These are phyloP conservation scores for Fusarium euwallaceae DNA, from an alignment of 2,329 filamentous ascomycete species.

Conservation along the genomic window DNA sequence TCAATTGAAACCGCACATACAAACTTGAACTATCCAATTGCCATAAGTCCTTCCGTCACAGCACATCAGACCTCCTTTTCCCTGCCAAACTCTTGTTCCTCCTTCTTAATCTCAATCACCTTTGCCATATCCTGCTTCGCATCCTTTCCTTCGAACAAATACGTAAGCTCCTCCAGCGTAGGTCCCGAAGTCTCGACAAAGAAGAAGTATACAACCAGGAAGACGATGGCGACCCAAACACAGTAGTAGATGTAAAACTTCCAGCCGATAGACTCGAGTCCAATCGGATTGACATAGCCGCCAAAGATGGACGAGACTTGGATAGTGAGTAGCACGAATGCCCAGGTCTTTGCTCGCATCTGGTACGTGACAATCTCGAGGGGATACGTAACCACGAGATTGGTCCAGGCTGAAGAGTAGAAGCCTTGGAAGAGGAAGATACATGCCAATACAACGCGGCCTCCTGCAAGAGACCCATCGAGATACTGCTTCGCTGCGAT, in stretches of 20 bases:
- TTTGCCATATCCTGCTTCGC: constrained; percentile 33
- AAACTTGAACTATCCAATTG: not conserved
- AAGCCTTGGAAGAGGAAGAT: constrained; percentile 59
- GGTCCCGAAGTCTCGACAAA: constrained; percentile 55
- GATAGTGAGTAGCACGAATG: constrained; percentile 56
- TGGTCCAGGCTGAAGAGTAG: constrained; percentile 60
- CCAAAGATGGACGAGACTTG: constrained; percentile 55
- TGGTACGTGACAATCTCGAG: constrained; percentile 57
- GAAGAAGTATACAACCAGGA: constrained; percentile 56
- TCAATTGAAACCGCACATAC: not conserved
- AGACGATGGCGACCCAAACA: constrained; percentile 54
- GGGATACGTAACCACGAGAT: constrained; percentile 58
- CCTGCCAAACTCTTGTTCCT: constrained; percentile 32
- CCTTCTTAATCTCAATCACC: constrained; percentile 33
- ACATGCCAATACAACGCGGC: constrained; percentile 55
- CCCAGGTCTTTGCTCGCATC: constrained; percentile 59
- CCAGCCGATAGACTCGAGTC: constrained; percentile 54
- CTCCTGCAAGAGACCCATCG: constrained; percentile 49
- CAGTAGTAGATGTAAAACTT: constrained; percentile 59
- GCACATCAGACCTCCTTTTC: constrained; percentile 23
- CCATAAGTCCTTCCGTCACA: not conserved
- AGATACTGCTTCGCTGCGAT: constrained; percentile 55
- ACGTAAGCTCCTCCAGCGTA: constrained; percentile 53
- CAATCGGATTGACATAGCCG: constrained; percentile 57
- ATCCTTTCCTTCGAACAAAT: constrained; percentile 39